These are phyloP conservation scores for Pythium periplocum DNA, from an alignment of 352 stramenopile species.

Conservation along the genomic window DNA sequence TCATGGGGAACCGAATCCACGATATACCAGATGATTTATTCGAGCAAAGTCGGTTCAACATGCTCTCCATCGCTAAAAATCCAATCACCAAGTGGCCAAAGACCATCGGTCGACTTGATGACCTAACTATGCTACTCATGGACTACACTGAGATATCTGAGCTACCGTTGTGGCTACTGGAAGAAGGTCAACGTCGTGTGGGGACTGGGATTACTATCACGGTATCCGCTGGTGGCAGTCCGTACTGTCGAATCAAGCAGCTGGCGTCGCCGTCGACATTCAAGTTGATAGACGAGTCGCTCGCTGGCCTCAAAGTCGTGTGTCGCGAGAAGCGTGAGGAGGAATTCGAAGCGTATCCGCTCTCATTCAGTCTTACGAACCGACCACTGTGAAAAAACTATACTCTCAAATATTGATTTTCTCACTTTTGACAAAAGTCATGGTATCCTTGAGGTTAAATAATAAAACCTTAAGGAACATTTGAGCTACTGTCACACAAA, in stretches of 20 bases:
- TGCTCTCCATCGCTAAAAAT: slow-evolving; percentile 13
- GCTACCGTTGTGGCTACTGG: slow-evolving; percentile 10
- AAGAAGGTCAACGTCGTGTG: slow-evolving; percentile 3
- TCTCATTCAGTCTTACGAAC: neutral
- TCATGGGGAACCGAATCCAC: slow-evolving; percentile 9
- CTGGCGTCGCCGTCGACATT: neutral
- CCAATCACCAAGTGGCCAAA: slow-evolving; percentile 1
- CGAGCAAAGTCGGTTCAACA: neutral
- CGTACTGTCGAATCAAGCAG: slow-evolving; percentile 2
- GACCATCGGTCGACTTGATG: slow-evolving; percentile 1
- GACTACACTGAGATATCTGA: slow-evolving; percentile 14
- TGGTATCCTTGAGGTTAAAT: too few relatives aligned
- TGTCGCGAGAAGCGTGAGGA: slow-evolving; percentile 9
- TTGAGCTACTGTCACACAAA: too few relatives aligned
- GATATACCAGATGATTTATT: slow-evolving; percentile 9
- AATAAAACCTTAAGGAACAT: too few relatives aligned
- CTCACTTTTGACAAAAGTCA: too few relatives aligned
- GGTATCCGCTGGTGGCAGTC: slow-evolving; percentile 12
- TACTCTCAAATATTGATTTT: too few relatives aligned
- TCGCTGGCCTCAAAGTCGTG: slow-evolving; percentile 2
- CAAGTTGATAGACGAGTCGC: too few relatives aligned
- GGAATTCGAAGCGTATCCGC: slow-evolving; percentile 11
- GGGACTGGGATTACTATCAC: slow-evolving; percentile 1
- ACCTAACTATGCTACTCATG: slow-evolving; percentile 9
- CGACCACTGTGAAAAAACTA: too few relatives aligned